Conservation (phyloP, 768 basidiomycete genomes). For the Tulasnella sp. region DNA sequence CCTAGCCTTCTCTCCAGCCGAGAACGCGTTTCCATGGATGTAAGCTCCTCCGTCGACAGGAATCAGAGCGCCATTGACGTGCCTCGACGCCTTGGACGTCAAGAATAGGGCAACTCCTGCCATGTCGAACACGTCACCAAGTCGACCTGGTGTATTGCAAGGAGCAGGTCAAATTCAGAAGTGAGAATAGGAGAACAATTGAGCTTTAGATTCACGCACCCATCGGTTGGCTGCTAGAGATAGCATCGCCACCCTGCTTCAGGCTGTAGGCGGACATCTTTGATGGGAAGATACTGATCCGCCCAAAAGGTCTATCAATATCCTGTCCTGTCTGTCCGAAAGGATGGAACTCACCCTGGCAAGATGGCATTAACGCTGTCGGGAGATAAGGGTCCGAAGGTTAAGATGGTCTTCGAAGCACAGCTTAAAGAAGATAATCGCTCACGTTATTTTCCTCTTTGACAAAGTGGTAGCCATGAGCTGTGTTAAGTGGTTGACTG, state of each 20-base stretch:
- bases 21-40: slow-evolving; percentile 8
- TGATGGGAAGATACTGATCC: slow-evolving; percentile 63
- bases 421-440: slow-evolving; percentile 28
- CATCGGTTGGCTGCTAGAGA: slow-evolving; percentile 53
- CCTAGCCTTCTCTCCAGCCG: background rate
- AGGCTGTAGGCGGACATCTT: slow-evolving; percentile 80
- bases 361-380: slow-evolving; percentile 76
- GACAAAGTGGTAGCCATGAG: slow-evolving; percentile 64
- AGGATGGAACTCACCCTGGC: slow-evolving; percentile 55
- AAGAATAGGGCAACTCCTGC: slow-evolving; percentile 69
- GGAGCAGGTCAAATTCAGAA: background rate
- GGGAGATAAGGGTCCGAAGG: background rate
- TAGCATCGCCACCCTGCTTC: slow-evolving; percentile 55
- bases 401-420: background rate
- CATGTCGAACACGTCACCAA: slow-evolving; percentile 61
- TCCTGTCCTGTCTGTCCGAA: background rate
- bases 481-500: slow-evolving; percentile 77
- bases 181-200: background rate
- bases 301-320: background rate
- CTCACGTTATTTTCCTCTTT: slow-evolving; percentile 61
- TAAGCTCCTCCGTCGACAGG: slow-evolving; percentile 61
- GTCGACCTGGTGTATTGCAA: slow-evolving; percentile 49
- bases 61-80: slow-evolving; percentile 70
- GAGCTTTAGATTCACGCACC: slow-evolving; percentile 43
- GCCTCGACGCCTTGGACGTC: slow-evolving; percentile 64